Conservation (phyloP, 2,329 filamentous ascomycete species). For the Curvularia spicifera region DNA sequence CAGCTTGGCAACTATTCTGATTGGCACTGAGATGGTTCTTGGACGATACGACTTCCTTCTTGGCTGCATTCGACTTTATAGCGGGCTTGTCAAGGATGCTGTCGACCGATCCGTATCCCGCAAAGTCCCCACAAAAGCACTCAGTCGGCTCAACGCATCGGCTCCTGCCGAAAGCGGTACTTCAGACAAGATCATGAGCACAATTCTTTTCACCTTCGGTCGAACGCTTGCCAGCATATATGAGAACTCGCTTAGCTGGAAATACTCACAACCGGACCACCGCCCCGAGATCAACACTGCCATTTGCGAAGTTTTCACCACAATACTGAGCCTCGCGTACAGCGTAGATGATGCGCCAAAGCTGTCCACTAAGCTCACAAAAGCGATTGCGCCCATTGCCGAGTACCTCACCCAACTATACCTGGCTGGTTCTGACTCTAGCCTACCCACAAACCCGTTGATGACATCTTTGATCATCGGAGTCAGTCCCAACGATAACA, state of each 20-base stretch:
- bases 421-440: conserved; percentile 70
- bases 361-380: conserved; percentile 60
- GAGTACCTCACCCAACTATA: conserved; percentile 79
- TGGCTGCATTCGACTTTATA: conserved; percentile 75
- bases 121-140: conserved; percentile 61
- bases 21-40: conserved; percentile 78
- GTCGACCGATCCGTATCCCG: conserved; percentile 72
- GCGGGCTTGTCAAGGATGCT: conserved; percentile 76
- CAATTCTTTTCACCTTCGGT: conserved; percentile 74
- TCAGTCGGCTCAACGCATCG: conserved; percentile 56
- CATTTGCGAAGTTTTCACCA: conserved; percentile 73
- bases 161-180: conserved; percentile 69
- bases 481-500: conserved; percentile 41
- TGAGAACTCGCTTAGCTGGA: conserved; percentile 86
- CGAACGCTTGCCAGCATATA: conserved; percentile 81
- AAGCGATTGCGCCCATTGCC: conserved; percentile 73
- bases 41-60: conserved; percentile 80
- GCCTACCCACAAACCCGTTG: conserved; percentile 78
- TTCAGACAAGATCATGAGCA: conserved; percentile 77
- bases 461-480: conserved; percentile 71
- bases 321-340: conserved; percentile 74
- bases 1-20: conserved; percentile 77
- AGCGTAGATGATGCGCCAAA: conserved; percentile 70
- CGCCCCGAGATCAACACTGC: conserved; percentile 71
- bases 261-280: conserved; percentile 72